These are phyloP conservation scores for Verticillium zaregamsianum DNA, from an alignment of 2,329 filamentous ascomycete species.

Conservation along the genomic window DNA sequence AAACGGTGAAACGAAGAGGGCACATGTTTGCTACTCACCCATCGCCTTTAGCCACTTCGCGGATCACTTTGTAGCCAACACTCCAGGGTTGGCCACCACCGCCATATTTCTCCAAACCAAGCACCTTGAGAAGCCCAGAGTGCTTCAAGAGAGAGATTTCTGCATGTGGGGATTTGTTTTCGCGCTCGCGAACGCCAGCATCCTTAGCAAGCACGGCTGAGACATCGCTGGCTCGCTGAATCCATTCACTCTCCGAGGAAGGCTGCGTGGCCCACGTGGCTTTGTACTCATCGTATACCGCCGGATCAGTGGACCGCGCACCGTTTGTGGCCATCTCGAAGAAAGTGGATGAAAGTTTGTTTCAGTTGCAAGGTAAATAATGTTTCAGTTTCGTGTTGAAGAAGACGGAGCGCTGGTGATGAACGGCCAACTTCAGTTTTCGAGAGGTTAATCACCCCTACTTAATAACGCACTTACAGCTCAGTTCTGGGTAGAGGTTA, in stretches of 20 bases:
- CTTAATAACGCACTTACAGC: not conserved
- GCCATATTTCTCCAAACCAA: conserved; percentile 34
- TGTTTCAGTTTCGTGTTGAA: not conserved
- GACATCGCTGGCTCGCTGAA: conserved; percentile 34
- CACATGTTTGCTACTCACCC: conserved; percentile 33
- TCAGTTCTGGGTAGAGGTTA: not conserved
- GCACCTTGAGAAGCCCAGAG: conserved; percentile 32
- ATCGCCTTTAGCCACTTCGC: conserved; percentile 60
- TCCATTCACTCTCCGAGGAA: conserved; percentile 26
- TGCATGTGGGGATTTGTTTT: conserved; percentile 34
- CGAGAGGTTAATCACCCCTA: not conserved
- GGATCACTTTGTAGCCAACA: conserved; percentile 53
- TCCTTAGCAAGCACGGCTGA: conserved; percentile 28
- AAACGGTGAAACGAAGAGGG: not conserved
- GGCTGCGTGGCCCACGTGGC: conserved; percentile 29
- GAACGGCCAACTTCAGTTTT: not conserved
- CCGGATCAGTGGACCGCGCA: conserved; percentile 25
- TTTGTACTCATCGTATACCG: conserved; percentile 30
- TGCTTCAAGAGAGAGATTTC: conserved; percentile 37
- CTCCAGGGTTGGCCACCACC: conserved; percentile 40
- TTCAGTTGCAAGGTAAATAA: not conserved
- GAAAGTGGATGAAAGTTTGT: not conserved
- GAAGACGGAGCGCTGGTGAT: not conserved
- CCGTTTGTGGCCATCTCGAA: not conserved
- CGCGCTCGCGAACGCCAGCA: conserved; percentile 28